These are phyloP conservation scores for Debaryomyces robertsiae DNA, from an alignment of 1,139 yeast species.

Conservation along the genomic window DNA sequence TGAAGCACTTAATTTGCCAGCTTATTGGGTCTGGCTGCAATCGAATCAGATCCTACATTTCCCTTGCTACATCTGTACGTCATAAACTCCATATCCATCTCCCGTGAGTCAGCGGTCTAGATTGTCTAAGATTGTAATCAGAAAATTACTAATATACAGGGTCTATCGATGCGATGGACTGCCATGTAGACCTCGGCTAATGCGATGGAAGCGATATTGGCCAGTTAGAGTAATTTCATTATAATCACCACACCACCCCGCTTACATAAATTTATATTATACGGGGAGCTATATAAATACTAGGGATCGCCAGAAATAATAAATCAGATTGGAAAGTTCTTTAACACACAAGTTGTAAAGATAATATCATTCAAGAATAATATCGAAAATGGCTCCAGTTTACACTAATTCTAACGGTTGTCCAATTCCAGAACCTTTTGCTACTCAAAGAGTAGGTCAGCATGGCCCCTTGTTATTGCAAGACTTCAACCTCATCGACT, in stretches of 20 bases:
- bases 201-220: constrained; percentile 1
- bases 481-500: constrained; percentile 76
- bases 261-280: constrained; percentile 9
- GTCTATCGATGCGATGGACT: constrained; percentile 5
- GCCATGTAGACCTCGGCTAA: constrained; percentile 7
- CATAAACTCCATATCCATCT: too few relatives aligned
- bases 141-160: constrained; percentile 1
- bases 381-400: constrained; percentile 15
- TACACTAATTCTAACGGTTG: constrained; percentile 75
- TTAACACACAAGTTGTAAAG: not conserved
- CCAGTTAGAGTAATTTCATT: constrained; percentile 7
- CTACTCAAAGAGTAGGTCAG: constrained; percentile 73
- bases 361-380: not conserved
- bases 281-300: not conserved
- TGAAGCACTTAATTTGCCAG: too few relatives aligned
- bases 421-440: constrained; percentile 69
- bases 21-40: too few relatives aligned
- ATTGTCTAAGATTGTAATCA: not conserved
- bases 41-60: too few relatives aligned
- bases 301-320: not conserved
- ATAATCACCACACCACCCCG: constrained; percentile 14
- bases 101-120: too few relatives aligned
- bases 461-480: constrained; percentile 78
- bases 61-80: too few relatives aligned
- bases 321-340: not conserved